Evolutionary conservation across 2,329 filamentous ascomycete genomes (phyloP), one percentile per base, ranked within the genome.

Genomic region (Cryphonectria carpinicola): DNA sequence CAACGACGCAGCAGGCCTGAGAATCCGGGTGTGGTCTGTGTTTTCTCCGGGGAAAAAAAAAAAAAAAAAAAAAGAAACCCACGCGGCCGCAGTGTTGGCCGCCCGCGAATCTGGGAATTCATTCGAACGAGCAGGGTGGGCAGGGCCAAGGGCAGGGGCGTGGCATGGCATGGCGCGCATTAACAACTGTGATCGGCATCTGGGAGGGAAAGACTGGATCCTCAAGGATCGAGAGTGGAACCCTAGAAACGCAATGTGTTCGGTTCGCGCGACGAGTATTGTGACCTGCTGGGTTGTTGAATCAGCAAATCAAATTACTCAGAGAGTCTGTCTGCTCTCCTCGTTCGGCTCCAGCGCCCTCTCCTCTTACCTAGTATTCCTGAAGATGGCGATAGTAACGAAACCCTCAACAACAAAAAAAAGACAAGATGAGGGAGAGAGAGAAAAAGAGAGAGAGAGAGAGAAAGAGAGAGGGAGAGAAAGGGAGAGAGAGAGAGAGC

Each of bases 81-180:
- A 35, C 43, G 43, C 25, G 43, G 63, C 17, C 63, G 63, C 63
- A 65, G 41, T 22, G 28, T 13, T 54, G 63, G 63, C 63, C 63
- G 32, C 63, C 41, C 63, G 63, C 25, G 63, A 49, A 65, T 65
- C 28, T 65, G 41, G 28, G 22, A 35, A n/a, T 10, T 19, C 37
- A 25, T 28, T 43, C 22, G 22, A 64, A 19, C 13, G 25, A 25
- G 41, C 35, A 64, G 7, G 39, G 22, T n/a, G 58, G 32, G n/a
- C 28, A 35, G 56, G 13, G 10, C 37, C 22, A n/a, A 17, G 32
- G 10, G 19, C 35, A 13, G 19, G 32, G 56, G 11, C 56, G 35
- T 35, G 17, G 25, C 25, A 17, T 39, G 22, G 58, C 58, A 61
- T 61, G 58, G 58, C 58, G 52, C 25, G 52, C 52, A 56, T 56